A percentile compares a stretch with the other conserved stretches of the same genome.
Evolutionary conservation across 805 yeast genomes (phyloP).

Genomic region (Starmerella khaoyaiensis): DNA sequence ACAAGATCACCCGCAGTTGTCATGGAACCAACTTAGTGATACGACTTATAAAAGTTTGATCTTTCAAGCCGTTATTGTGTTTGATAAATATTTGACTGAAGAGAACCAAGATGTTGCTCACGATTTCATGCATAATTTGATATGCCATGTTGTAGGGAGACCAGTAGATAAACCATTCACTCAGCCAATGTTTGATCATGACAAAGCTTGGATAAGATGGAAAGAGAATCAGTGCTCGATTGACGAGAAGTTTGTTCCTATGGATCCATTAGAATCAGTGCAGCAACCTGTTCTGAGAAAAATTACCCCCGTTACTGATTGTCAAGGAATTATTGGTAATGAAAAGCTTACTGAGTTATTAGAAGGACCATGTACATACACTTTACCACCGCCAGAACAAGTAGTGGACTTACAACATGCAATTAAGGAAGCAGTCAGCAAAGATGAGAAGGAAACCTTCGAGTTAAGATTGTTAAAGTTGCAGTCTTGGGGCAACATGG

Average conservation of each 20-base stretch:
- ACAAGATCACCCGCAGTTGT: background rate
- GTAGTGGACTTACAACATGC: background rate
- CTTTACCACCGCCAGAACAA: background rate
- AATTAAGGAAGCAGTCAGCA: background rate
- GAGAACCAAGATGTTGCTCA: too few relatives aligned
- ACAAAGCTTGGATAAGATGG: slow-evolving; percentile 4
- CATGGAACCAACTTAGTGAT: background rate
- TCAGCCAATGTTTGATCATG: background rate
- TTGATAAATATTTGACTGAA: background rate
- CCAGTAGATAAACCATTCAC: too few relatives aligned
- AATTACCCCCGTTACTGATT: too few relatives aligned
- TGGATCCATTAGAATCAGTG: too few relatives aligned
- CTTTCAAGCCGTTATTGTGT: background rate
- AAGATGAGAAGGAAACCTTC: background rate
- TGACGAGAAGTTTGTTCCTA: too few relatives aligned
- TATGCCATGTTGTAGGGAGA: too few relatives aligned
- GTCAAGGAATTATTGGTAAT: slow-evolving; percentile 3
- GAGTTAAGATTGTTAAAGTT: background rate
- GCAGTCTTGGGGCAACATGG: slow-evolving; percentile 3
- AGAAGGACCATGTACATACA: background rate
- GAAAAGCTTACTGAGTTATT: slow-evolving; percentile 1
- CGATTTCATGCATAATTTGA: background rate
- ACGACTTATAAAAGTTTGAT: background rate
- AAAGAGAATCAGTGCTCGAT: slow-evolving; percentile 4
- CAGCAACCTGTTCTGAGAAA: too few relatives aligned